A percentile compares a stretch with the other conserved stretches of the same genome.
Evolutionary conservation across 768 basidiomycete species (phyloP).

Genomic region (Tulasnella calospora): DNA sequence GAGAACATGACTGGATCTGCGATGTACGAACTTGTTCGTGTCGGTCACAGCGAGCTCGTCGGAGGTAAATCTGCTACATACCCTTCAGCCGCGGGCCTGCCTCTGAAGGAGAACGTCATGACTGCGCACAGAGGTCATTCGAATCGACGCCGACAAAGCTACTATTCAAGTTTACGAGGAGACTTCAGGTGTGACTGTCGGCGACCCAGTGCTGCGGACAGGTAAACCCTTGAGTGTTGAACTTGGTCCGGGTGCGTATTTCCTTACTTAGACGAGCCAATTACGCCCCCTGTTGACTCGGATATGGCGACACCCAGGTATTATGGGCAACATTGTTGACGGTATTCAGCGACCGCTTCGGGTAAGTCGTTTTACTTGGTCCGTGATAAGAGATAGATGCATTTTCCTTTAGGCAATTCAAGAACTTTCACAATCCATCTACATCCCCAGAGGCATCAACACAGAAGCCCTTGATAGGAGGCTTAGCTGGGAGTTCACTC

Average conservation of each 20-base stretch:
- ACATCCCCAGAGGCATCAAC: slow-evolving; percentile 98
- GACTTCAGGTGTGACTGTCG: slow-evolving; percentile 97
- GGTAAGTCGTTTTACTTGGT: slow-evolving; percentile 39
- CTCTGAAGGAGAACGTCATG: background rate
- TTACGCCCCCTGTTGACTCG: background rate
- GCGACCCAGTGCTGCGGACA: slow-evolving; percentile 94
- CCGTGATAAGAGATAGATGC: background rate
- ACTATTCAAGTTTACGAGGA: slow-evolving; percentile 99
- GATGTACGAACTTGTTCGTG: slow-evolving; percentile 97
- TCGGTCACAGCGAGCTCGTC: slow-evolving; percentile 96
- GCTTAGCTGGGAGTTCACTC: slow-evolving; percentile 93
- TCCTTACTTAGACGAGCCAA: background rate
- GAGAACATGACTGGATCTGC: slow-evolving; percentile 94
- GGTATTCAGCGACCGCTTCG: slow-evolving; percentile 91
- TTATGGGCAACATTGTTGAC: slow-evolving; percentile 99
- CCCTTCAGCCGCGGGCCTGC: background rate
- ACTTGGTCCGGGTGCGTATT: slow-evolving; percentile 79
- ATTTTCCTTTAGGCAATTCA: slow-evolving; percentile 66
- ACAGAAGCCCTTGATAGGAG: slow-evolving; percentile 87
- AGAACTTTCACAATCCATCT: slow-evolving; percentile 97
- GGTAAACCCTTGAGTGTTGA: slow-evolving; percentile 98
- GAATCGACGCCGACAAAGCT: slow-evolving; percentile 95
- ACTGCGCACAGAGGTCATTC: slow-evolving; percentile 78
- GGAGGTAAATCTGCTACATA: slow-evolving; percentile 56
- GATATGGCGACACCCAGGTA: slow-evolving; percentile 47